Evolutionary conservation across 805 yeast species (phyloP), one percentile per base, ranked within the genome.

Genomic region (Allodekkera sacchari): DNA sequence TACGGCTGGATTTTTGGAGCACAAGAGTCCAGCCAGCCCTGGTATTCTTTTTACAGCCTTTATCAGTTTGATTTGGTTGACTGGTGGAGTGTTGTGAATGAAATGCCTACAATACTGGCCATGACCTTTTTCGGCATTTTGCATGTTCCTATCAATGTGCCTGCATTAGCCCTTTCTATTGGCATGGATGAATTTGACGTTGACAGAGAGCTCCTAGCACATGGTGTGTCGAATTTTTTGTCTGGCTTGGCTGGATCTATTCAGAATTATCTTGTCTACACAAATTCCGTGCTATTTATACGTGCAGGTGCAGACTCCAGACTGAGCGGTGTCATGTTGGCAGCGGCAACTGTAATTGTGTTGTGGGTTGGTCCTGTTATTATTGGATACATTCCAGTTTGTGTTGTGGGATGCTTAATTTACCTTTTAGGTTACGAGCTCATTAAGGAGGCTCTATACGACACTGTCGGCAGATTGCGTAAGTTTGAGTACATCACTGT

Each of bases 91-190:
- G 64, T 92, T 17, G 29, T 74, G 2, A 60, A 67, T 33, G 84
- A 87, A 47, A 38, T 87, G 13, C 98, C 98, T 5, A 81, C 94
- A 3, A 92, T 92, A 96, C 59, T 89, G 34, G 98, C 98, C 0
- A 64, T 92, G 41, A 88, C 97, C 0, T 92, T 92, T 52, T 92
- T 92, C 49, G 98, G 98, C 9, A 81, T 92, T 24, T 61, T 92
- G 34, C 98, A 92, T 48, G 98, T 92, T 8, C 98, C 98, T 4
- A 92, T 92, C 38, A 92, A 92, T 52, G 96, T 92, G 10, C 98
- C 98, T 1, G 97, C 98, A 0, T 65, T 92, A 28, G 96, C 97
- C 0, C 92, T 88, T 12, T 81, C 95, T 5, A 71, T 84, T 1
- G 83, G 84, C 3, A 79, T 83, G 70, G 92, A 83, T 54, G 77